Evolutionary conservation across 2,329 filamentous ascomycete genomes (phyloP), one percentile per base, ranked within the genome.

Genomic region (Lachnellula cervina): DNA sequence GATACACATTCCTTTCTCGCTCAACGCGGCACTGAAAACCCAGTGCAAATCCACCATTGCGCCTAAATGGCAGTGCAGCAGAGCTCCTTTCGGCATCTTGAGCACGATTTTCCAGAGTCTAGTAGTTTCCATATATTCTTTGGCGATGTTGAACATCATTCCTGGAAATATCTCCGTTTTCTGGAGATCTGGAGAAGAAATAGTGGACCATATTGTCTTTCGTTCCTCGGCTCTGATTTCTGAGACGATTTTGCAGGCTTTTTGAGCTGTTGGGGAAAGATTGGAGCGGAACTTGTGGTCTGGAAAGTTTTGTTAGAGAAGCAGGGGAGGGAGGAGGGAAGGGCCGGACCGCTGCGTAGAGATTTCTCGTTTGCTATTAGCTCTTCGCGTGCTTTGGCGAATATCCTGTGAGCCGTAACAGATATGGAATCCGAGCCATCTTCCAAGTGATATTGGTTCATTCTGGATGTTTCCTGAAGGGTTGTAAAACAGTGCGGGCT

Each of bases 101-200:
- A 84, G 81, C 6, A 96, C 81, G 63, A 96, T 93, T 57, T 83
- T 80, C 89, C 89, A 97, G 16, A 96, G 78, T 66, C 84, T 84
- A 7, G 89, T 94, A 62, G 77, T 77, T 71, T 95, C 88, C 82
- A 96, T 92, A 44, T 84, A 82, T 13, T 84, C 80, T 71, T 90
- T 92, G 64, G 89, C 90, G 28, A 91, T 78, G 38, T 82, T 86
- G 73, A 96, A 96, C 86, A 94, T 92, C 86, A 95, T 95, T 16
- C 90, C 90, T 1, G 90, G 89, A 68, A 87, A 89, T 1, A 90
- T 74, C 44, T 79, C 78, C 68, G 91, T 83, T 64, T 81, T 74
- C n/a, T 73, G 73, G 2, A 89, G 74, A 38, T 78, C 77, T 67
- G 90, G 83, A 64, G 91, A 86, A 38, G 86, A 80, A 43, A 81